phyloP scores from a whole-genome alignment of 768 basidiomycete genomes.

The Lyophyllum decastes region DNA sequence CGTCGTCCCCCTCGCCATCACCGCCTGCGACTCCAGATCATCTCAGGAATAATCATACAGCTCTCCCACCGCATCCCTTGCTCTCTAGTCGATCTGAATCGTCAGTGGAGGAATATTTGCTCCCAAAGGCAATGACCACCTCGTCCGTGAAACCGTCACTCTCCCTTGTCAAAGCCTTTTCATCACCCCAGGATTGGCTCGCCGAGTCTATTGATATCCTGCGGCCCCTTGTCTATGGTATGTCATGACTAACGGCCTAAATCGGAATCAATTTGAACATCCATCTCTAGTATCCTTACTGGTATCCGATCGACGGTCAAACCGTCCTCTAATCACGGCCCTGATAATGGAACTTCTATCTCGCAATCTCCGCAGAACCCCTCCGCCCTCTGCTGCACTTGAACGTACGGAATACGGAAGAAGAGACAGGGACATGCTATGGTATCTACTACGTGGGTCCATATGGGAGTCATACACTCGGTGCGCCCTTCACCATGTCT shows the following conservation, averaged over 20 bases:
- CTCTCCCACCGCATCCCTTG: constrained; percentile 64
- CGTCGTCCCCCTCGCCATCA: constrained; percentile 58
- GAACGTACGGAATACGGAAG: constrained; percentile 81
- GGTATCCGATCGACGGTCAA: constrained; percentile 49
- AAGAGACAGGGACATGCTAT: constrained; percentile 79
- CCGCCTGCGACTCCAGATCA: constrained; percentile 74
- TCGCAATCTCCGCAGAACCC: constrained; percentile 69
- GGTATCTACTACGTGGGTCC: constrained; percentile 84
- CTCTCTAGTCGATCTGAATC: constrained; percentile 56
- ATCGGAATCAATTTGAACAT: constrained; percentile 11
- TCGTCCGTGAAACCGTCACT: constrained; percentile 72
- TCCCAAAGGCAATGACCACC: constrained; percentile 79
- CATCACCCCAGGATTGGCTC: constrained; percentile 71
- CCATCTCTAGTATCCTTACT: constrained; percentile 38
- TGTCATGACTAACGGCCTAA: constrained; percentile 11
- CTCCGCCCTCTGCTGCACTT: constrained; percentile 59
- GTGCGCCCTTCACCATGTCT: constrained; percentile 35
- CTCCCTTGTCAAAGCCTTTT: constrained; percentile 61
- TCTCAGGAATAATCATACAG: constrained; percentile 73
- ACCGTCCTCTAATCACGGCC: constrained; percentile 63
- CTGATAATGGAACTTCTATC: constrained; percentile 74
- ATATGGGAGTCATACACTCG: constrained; percentile 82
- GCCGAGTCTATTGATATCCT: constrained; percentile 72
- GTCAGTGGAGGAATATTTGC: constrained; percentile 75
- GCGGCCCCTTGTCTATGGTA: constrained; percentile 79